phyloP scores from a whole-genome alignment of 2,329 filamentous ascomycete genomes.

The Alternaria arborescens region DNA sequence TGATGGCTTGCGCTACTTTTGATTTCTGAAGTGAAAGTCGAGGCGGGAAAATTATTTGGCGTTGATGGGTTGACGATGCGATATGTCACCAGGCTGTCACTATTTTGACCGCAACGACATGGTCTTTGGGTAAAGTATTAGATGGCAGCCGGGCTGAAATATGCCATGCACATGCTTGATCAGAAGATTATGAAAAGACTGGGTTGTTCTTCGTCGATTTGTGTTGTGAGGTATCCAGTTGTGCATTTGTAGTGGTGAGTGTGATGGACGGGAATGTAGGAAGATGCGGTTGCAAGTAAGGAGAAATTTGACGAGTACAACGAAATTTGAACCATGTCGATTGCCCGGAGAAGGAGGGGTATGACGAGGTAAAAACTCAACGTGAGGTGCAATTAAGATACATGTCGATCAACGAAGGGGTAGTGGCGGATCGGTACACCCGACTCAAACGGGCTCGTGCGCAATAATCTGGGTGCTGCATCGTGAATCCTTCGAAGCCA shows the following conservation, averaged over 20 bases:
- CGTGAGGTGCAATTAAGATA: conserved; percentile 34
- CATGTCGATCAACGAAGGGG: conserved; percentile 26
- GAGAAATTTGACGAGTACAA: background rate
- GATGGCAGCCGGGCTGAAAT: conserved; percentile 11
- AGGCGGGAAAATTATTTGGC: conserved; percentile 21
- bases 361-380: conserved; percentile 10
- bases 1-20: conserved; percentile 5
- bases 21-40: background rate
- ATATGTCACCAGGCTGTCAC: conserved; percentile 2
- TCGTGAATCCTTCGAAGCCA: conserved; percentile 34
- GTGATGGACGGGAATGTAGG: background rate
- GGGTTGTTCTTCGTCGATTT: background rate
- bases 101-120: conserved; percentile 5
- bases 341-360: background rate
- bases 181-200: background rate
- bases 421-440: conserved; percentile 18
- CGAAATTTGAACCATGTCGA: background rate
- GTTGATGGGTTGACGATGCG: conserved; percentile 19
- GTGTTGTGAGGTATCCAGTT: background rate
- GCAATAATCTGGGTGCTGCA: conserved; percentile 25
- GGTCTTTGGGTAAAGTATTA: conserved; percentile 7
- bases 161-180: background rate
- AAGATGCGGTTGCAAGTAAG: background rate
- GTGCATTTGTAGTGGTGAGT: background rate
- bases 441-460: conserved; percentile 23